Percentiles rank a stretch among this genome's conserved stretches.
Evolutionary conservation across 305 asterid genomes (phyloP).

Genomic region (Fraxinus platypoda): DNA sequence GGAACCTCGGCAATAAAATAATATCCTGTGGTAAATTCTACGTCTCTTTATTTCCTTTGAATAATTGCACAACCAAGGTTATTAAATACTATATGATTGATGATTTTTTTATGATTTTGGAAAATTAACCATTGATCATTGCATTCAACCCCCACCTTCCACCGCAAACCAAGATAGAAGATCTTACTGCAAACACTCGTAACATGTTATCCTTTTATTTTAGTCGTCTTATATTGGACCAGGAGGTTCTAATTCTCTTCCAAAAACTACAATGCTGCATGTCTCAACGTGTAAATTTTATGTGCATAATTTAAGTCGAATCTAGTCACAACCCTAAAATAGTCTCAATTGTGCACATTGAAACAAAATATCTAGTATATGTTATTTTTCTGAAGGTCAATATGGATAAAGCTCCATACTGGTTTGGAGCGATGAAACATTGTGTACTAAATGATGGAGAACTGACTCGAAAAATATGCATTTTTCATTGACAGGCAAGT

Average conservation of each 20-base stretch:
- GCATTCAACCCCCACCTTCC: not conserved
- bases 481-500: not conserved
- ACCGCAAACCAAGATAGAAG: not conserved
- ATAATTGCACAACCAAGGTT: not conserved
- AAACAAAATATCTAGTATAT: not conserved
- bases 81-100: not conserved
- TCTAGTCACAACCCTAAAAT: not conserved
- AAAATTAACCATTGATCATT: no score
- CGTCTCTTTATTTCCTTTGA: not conserved
- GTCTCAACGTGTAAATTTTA: not conserved
- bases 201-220: not conserved
- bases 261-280: not conserved
- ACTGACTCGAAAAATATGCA: not conserved
- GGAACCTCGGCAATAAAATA: constrained; percentile 54
- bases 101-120: not conserved
- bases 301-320: not conserved
- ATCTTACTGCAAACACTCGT: not conserved
- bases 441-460: not conserved
- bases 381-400: not conserved
- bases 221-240: not conserved
- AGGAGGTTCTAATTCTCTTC: not conserved
- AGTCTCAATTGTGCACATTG: not conserved
- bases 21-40: constrained; percentile 17
- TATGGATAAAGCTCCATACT: not conserved
- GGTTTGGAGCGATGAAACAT: not conserved